phyloP scores from a whole-genome alignment of 2,329 filamentous ascomycete genomes.

The Pseudogymnoascus sp. region DNA sequence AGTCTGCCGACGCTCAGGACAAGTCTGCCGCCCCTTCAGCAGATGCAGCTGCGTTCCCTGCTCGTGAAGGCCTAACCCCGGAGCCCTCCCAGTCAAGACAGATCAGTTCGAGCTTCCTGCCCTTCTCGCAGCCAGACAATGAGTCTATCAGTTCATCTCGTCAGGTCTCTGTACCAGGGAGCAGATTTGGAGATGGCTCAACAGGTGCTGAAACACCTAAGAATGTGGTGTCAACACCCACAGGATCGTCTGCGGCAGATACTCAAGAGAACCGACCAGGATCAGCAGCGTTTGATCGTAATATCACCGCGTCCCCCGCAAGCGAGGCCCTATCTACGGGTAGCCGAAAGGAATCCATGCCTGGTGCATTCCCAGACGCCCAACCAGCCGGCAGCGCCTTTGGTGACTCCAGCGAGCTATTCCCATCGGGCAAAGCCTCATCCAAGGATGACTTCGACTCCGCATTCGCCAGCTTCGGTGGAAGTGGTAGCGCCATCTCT shows the following conservation, averaged over 20 bases:
- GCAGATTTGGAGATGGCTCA: slow-evolving; percentile 50
- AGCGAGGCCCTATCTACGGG: slow-evolving; percentile 20
- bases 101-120: slow-evolving; percentile 68
- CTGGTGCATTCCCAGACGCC: slow-evolving; percentile 46
- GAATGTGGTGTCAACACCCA: slow-evolving; percentile 26
- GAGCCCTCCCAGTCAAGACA: slow-evolving; percentile 68
- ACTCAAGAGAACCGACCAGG: slow-evolving; percentile 21
- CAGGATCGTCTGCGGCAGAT: slow-evolving; percentile 25
- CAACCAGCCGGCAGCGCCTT: slow-evolving; percentile 42
- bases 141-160: slow-evolving; percentile 72
- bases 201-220: slow-evolving; percentile 32
- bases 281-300: slow-evolving; percentile 26
- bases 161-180: slow-evolving; percentile 66
- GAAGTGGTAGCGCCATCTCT: slow-evolving; percentile 34
- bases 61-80: slow-evolving; percentile 38
- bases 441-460: slow-evolving; percentile 77
- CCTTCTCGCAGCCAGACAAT: slow-evolving; percentile 54
- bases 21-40: slow-evolving; percentile 22
- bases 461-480: slow-evolving; percentile 69
- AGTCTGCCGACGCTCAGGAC: slow-evolving; percentile 24
- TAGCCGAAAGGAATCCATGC: slow-evolving; percentile 34
- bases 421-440: slow-evolving; percentile 31
- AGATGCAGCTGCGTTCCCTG: slow-evolving; percentile 33
- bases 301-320: slow-evolving; percentile 24
- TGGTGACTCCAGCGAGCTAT: slow-evolving; percentile 43